Conservation (phyloP, 1,284 basidiomycete genomes). For the Xerocomus amazonicus region DNA sequence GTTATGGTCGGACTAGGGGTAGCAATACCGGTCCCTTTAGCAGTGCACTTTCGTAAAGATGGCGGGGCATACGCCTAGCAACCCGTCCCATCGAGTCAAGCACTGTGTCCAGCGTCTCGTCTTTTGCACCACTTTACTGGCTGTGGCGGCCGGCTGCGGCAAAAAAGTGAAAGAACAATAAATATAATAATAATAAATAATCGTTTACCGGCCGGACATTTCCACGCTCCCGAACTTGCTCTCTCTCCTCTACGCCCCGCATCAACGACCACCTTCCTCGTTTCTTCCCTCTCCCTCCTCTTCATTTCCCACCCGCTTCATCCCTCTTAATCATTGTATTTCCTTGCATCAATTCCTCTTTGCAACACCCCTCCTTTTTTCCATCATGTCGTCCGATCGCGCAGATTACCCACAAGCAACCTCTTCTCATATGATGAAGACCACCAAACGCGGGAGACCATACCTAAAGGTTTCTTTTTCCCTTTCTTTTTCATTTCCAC, state of each 20-base stretch:
- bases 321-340: conserved; percentile 20
- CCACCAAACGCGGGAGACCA: conserved; percentile 90
- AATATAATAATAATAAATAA: conserved; percentile 26
- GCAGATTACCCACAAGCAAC: conserved; percentile 43
- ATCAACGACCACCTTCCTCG: conserved; percentile 30
- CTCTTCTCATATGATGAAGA: conserved; percentile 95
- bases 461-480: conserved; percentile 72
- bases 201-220: conserved; percentile 11
- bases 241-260: conserved; percentile 16
- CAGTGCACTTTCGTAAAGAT: too few species aligned
- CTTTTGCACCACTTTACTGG: too few species aligned
- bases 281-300: conserved; percentile 33
- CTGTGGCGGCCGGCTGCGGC: too few species aligned
- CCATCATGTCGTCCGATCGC: conserved; percentile 41
- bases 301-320: conserved; percentile 17
- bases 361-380: conserved; percentile 26
- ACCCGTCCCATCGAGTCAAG: too few species aligned
- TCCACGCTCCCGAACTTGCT: conserved; percentile 25
- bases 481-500: neutral
- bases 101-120: too few species aligned
- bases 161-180: conserved; percentile 11
- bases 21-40: too few species aligned
- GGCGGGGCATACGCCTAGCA: too few species aligned
- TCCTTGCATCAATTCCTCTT: conserved; percentile 26
- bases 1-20: too few species aligned